phyloP scores from a whole-genome alignment of 306 rosid genomes.

The Trichosanthes truncata region DNA sequence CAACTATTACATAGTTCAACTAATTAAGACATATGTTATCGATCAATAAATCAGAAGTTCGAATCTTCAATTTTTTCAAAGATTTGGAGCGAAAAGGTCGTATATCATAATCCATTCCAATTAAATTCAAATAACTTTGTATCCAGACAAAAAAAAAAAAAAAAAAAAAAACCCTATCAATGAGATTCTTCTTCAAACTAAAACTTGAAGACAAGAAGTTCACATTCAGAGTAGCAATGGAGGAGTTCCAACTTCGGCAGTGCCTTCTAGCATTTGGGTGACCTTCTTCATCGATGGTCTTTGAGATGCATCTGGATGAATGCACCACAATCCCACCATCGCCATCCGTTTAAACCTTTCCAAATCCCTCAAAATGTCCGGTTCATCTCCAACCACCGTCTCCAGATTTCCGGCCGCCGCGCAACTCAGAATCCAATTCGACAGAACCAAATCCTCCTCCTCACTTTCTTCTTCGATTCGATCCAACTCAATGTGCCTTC shows the following conservation, averaged over 20 bases:
- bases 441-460: slow-evolving; percentile 13
- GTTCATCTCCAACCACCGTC: background rate
- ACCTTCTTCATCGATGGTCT: slow-evolving; percentile 27
- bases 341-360: slow-evolving; percentile 7
- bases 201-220: too few species aligned
- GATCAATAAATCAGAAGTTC: too few species aligned
- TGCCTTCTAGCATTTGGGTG: slow-evolving; percentile 30
- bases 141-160: too few species aligned
- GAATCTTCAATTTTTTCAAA: too few species aligned
- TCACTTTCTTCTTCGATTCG: slow-evolving; percentile 13
- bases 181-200: too few species aligned
- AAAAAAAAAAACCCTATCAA: too few species aligned
- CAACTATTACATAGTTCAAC: too few species aligned
- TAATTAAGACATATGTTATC: too few species aligned
- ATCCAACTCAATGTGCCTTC: slow-evolving; percentile 12
- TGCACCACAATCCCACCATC: slow-evolving; percentile 29
- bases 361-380: background rate
- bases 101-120: too few species aligned
- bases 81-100: too few species aligned
- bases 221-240: background rate
- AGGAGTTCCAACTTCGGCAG: slow-evolving; percentile 16
- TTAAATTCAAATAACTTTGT: too few species aligned
- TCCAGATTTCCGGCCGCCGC: background rate
- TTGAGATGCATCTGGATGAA: slow-evolving; percentile 16
- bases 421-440: slow-evolving; percentile 15